Conservation (phyloP, 805 yeast species). For the Yarrowia divulgata region DNA sequence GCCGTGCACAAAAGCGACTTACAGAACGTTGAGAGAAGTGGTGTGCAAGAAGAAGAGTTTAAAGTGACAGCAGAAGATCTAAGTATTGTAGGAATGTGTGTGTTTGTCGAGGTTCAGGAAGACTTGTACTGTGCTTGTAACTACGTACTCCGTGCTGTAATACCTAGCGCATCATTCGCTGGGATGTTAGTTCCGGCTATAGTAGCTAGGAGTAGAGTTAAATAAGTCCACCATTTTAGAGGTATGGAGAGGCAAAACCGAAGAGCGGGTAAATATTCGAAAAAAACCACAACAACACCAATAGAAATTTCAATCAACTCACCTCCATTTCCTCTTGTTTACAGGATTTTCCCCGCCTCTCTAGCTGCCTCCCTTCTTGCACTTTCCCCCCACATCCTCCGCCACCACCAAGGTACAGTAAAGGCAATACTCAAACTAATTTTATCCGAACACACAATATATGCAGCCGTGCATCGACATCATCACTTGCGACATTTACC, state of each 20-base stretch:
- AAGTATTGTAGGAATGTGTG: not conserved
- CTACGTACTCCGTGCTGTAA: too few species aligned
- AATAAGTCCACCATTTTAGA: not conserved
- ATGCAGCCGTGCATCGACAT: constrained; percentile 14
- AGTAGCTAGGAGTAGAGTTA: not conserved
- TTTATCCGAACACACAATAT: constrained; percentile 9
- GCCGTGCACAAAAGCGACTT: not conserved
- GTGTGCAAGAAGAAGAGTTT: too few species aligned
- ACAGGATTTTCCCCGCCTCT: not conserved
- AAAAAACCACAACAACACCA: not conserved
- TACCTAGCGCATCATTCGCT: constrained; percentile 1
- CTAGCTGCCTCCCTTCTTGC: not conserved
- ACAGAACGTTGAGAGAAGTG: too few species aligned
- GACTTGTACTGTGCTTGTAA: too few species aligned
- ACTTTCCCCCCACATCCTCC: not conserved
- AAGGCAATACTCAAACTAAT: not conserved
- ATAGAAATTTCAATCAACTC: too few species aligned
- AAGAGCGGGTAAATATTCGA: not conserved
- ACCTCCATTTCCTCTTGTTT: not conserved
- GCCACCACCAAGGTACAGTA: constrained; percentile 9
- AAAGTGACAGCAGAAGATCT: too few species aligned
- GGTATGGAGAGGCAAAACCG: not conserved
- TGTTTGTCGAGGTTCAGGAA: not conserved
- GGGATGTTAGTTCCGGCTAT: not conserved
- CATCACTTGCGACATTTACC: constrained; percentile 5